Percentiles rank a stretch among this genome's conserved stretches.
phyloP scores from a whole-genome alignment of 495 filamentous ascomycete genomes.

The Choiromyces venosus region DNA sequence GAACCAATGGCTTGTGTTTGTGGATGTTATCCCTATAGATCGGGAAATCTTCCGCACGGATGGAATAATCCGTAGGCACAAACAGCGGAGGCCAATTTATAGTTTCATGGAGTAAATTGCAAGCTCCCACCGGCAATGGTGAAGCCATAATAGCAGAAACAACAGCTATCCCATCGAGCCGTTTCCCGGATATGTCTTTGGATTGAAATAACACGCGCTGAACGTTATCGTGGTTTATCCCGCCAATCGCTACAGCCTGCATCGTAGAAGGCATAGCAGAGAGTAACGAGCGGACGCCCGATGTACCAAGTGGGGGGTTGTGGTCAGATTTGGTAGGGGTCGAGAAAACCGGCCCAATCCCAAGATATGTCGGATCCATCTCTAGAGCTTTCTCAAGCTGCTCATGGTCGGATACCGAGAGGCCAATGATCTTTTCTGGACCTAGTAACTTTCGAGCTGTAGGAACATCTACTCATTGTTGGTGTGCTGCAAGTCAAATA shows the following conservation, averaged over 20 bases:
- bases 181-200: conserved; percentile 46
- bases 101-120: conserved; percentile 52
- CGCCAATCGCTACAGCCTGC: conserved; percentile 74
- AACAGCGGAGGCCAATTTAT: conserved; percentile 51
- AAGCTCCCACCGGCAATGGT: conserved; percentile 56
- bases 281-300: conserved; percentile 22
- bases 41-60: conserved; percentile 8
- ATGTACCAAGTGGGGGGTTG: conserved; percentile 22
- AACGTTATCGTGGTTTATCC: conserved; percentile 73
- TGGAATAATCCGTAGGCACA: conserved; percentile 27
- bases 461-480: conserved; percentile 49
- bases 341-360: conserved; percentile 79
- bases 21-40: conserved; percentile 47
- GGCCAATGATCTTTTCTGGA: conserved; percentile 57
- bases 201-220: conserved; percentile 68
- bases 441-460: conserved; percentile 69
- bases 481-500: conserved; percentile 12
- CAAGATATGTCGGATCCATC: conserved; percentile 64
- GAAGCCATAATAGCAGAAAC: conserved; percentile 84
- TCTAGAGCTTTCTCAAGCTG: conserved; percentile 29
- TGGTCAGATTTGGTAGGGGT: conserved; percentile 57
- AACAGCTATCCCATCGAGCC: conserved; percentile 73
- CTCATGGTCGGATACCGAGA: conserved; percentile 35
- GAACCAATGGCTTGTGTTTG: conserved; percentile 64
- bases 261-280: conserved; percentile 43